Base-by-base conservation (phyloP, 192 early-diverging fungal species). In the Gamsiella multidivaricata region DNA sequence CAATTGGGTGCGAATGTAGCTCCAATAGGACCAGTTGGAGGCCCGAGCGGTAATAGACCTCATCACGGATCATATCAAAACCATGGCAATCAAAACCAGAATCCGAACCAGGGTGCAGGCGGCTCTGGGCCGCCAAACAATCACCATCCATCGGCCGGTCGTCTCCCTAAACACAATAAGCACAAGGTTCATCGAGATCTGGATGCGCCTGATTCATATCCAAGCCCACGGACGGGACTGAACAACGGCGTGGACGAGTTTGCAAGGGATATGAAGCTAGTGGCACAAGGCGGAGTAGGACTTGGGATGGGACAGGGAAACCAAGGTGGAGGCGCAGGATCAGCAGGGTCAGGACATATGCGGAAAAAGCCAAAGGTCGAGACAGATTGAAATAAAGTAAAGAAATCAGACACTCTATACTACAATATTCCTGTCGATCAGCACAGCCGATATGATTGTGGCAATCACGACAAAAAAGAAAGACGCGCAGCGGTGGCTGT, bases 201-300 rank as follows among this genome's bases (percentile, higher is more conserved):
- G 20, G 73, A 76, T 57, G 73, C 73, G 28, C 73, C 73, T 2
- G 73, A 76, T 56, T 26, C 65, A 8, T 68, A 68, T 34, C 73
- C 73, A 0, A 76, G 65, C 39, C 73, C 73, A 31, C 57, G 73
- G 52, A 51, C 65, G 11, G 73, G 73, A 50, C n/a, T 75, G 1
- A n/a, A 47, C 11, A 67, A 55, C 17, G 68, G 64, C 6, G 58
- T 10, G 37, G 58, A 76, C 39, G 65, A 68, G 32, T 76, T 76
- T 51, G 65, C 57, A 39, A 28, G 62, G 25, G 73, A 76, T 4
- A 76, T 76, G 51, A 67, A 56, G 51, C 39, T 76, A 11, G 59
- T 62, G 31, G 29, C 41, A 3, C 57, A 61, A n/a, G 73, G 64
- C 31, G 57, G 73, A 15, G 31, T 62, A 51, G 65, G 64, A 45